Base-by-base conservation (phyloP, 2,329 filamentous ascomycete genomes). In the Penicillium polonicum region DNA sequence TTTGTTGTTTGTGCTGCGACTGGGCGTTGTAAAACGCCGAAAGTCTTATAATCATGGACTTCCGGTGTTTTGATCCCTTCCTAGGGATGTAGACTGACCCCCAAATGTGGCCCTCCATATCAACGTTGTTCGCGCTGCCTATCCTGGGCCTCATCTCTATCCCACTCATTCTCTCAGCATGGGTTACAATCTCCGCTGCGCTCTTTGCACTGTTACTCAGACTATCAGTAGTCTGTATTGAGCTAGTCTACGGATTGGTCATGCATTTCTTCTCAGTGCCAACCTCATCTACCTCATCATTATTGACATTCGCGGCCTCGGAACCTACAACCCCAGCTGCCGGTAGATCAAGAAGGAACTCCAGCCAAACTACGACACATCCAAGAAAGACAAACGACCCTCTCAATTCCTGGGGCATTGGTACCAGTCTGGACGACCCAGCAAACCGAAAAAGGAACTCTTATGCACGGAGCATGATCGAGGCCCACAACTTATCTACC, bases 91-190 rank as follows among this genome's bases (percentile, higher is more conserved):
- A 43, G 42, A 36, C 6, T 31, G 12, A 31, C 10, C 29, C 66
- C 65, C 70, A 66, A 44, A 74, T 70, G 65, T 68, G 67, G 38
- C 60, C 67, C 54, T 67, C 61, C 39, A 45, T 75, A 33, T 69
- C 67, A 12, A 70, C 68, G 17, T 52, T 76, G 48, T 71, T 88
- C 48, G 75, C 86, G 52, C 78, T 88, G 51, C 85, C 86, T n/a
- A 80, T 88, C 66, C 76, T 89, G 62, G 79, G 85, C 67, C 61
- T 88, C 61, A 78, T 87, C 66, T 86, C 85, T 23, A 74, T 88
- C 13, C 87, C 87, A 9, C 79, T 89, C 52, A 80, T 84, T 64
- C 69, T 88, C 49, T 82, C 86, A 54, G 87, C 87, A 52, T 82
- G 80, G 61, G 74, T 88, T 61, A 89, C 87, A 33, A 85, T 86